Conservation (phyloP, 2,329 filamentous ascomycete genomes). For the Cladosporium phlei region DNA sequence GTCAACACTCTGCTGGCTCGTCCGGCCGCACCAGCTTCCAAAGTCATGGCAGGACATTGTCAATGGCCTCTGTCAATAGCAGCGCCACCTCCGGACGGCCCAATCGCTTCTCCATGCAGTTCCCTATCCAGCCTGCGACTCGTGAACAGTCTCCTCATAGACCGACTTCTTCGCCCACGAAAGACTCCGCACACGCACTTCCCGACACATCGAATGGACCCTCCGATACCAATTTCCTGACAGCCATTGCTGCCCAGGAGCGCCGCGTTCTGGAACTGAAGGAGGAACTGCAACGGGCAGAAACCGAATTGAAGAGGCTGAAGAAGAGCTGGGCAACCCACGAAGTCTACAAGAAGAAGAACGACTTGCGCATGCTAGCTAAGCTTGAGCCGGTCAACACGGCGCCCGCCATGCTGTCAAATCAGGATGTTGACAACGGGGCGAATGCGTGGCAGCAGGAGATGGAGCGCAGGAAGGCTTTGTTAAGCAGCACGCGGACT, state of each 20-base stretch:
- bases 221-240: conserved; percentile 59
- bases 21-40: conserved; percentile 22
- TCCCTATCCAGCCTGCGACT: conserved; percentile 41
- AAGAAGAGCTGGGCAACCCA: conserved; percentile 80
- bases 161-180: conserved; percentile 29
- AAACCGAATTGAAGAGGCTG: conserved; percentile 67
- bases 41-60: conserved; percentile 27
- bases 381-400: conserved; percentile 53
- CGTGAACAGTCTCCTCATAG: conserved; percentile 29
- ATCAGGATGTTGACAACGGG: conserved; percentile 45
- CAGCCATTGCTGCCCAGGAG: conserved; percentile 87
- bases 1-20: conserved; percentile 13
- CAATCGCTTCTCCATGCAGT: conserved; percentile 47
- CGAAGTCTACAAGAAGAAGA: conserved; percentile 71
- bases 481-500: conserved; percentile 50
- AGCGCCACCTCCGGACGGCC: conserved; percentile 12
- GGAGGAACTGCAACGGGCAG: conserved; percentile 82
- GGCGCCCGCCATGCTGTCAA: conserved; percentile 28
- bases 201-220: conserved; percentile 33
- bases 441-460: conserved; percentile 51
- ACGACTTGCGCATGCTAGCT: conserved; percentile 58
- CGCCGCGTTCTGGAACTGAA: conserved; percentile 82
- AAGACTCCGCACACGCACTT: conserved; percentile 23
- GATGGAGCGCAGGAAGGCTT: conserved; percentile 66
- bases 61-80: conserved; percentile 19